A percentile compares a stretch with the other conserved stretches of the same genome.
These are phyloP conservation scores for Syzygium jambos DNA, from an alignment of 345 rosid species.

Conservation along the genomic window DNA sequence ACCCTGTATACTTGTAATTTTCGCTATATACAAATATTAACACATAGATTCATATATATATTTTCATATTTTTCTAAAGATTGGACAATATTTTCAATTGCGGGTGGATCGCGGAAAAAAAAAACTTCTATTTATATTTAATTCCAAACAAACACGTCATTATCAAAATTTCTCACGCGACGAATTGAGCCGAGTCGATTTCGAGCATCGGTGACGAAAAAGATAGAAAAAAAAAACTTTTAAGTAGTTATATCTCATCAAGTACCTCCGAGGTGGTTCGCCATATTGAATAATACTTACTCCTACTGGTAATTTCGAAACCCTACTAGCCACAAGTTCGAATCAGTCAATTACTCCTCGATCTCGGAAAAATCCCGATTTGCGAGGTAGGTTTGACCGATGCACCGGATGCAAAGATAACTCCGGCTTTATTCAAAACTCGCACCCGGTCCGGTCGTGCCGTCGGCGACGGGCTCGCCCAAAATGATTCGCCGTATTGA, in stretches of 20 bases:
- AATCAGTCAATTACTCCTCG: neutral
- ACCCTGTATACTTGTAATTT: neutral
- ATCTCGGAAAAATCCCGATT: neutral
- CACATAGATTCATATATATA: neutral
- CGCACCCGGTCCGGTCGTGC: neutral
- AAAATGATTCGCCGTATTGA: neutral
- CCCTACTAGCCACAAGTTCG: neutral
- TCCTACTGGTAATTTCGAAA: accelerated
- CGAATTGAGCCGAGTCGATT: too few relatives aligned
- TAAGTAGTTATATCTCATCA: neutral
- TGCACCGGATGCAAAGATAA: neutral
- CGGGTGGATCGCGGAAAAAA: neutral
- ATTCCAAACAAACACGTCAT: neutral
- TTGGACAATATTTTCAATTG: neutral
- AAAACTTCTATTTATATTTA: neutral
- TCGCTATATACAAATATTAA: neutral
- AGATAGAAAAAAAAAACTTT: too few relatives aligned
- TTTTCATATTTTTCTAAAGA: neutral
- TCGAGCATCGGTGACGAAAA: too few relatives aligned
- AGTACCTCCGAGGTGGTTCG: neutral
- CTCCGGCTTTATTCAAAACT: neutral
- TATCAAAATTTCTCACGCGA: neutral
- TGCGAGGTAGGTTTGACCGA: neutral
- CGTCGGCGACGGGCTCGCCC: accelerated
- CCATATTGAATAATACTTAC: neutral